Conservation (phyloP, 495 filamentous ascomycete species). For the Lasiosphaeria hispida region DNA sequence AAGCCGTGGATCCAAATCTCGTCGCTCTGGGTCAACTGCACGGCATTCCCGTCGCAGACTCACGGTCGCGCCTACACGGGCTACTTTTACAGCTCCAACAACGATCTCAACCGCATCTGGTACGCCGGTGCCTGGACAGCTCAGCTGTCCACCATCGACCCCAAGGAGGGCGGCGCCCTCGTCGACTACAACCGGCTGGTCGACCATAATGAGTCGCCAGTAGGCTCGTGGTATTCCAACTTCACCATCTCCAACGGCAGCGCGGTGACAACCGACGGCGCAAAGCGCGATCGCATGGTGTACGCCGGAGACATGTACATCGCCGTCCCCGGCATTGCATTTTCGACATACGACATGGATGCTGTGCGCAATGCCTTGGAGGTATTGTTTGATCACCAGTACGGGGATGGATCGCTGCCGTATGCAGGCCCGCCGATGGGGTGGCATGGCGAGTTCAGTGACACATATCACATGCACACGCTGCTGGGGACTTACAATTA, state of each 20-base stretch:
- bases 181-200: constrained; percentile 39
- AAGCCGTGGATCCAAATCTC: constrained; percentile 21
- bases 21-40: constrained; percentile 37
- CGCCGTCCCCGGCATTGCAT: constrained; percentile 45
- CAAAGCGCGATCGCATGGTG: constrained; percentile 57
- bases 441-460: constrained; percentile 49
- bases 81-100: constrained; percentile 48
- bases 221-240: constrained; percentile 41
- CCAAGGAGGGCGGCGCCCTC: constrained; percentile 46
- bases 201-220: constrained; percentile 33
- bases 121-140: constrained; percentile 64
- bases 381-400: constrained; percentile 44
- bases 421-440: constrained; percentile 61
- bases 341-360: constrained; percentile 45
- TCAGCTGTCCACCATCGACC: constrained; percentile 56
- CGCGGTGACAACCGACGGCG: constrained; percentile 53
- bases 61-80: constrained; percentile 45
- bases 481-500: constrained; percentile 62
- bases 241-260: constrained; percentile 53
- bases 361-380: constrained; percentile 46
- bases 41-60: constrained; percentile 34
- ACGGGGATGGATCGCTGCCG: constrained; percentile 49
- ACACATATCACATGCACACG: constrained; percentile 62
- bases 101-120: constrained; percentile 56
- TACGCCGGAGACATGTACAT: constrained; percentile 55